Percentiles rank a stretch among this genome's conserved stretches.
Conservation (phyloP, 257 asterid species). For the Solanum ossicruentum region DNA sequence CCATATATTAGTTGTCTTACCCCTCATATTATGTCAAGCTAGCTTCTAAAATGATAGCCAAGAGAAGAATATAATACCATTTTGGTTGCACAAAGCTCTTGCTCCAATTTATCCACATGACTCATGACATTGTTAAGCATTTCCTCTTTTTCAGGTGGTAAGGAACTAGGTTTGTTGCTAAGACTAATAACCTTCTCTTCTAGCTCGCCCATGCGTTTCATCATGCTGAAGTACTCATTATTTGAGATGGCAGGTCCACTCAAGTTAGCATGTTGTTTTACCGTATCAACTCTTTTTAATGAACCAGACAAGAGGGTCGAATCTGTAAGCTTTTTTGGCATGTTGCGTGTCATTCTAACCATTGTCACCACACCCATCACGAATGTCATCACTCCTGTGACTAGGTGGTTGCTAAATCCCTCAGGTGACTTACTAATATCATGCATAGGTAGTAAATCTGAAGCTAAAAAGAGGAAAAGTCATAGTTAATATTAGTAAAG, state of each 20-base stretch:
- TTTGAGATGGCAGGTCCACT: constrained; percentile 43
- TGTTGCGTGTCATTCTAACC: constrained; percentile 85
- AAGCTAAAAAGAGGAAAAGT: not conserved
- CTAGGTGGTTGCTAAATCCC: constrained; percentile 46
- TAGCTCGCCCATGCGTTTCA: constrained; percentile 83
- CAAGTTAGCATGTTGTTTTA: constrained; percentile 23
- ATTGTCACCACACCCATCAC: constrained; percentile 77
- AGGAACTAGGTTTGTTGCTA: constrained; percentile 32
- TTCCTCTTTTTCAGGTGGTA: constrained; percentile 86
- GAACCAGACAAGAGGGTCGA: constrained; percentile 59
- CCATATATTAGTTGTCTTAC: not conserved
- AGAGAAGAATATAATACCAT: constrained; percentile 26
- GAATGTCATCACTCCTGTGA: constrained; percentile 73
- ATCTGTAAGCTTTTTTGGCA: constrained; percentile 75
- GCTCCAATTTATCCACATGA: constrained; percentile 63
- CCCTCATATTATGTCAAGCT: not conserved
- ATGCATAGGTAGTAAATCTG: constrained; percentile 18
- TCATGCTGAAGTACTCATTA: constrained; percentile 64
- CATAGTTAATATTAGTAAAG: not conserved
- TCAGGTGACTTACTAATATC: constrained; percentile 24
- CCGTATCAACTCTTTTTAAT: constrained; percentile 31
- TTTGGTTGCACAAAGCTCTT: constrained; percentile 61
- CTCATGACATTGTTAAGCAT: constrained; percentile 50
- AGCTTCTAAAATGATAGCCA: not conserved
- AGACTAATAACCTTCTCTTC: constrained; percentile 58